Evolutionary conservation across 2,329 filamentous ascomycete species (phyloP).

Genomic region (Colletotrichum sojae): DNA sequence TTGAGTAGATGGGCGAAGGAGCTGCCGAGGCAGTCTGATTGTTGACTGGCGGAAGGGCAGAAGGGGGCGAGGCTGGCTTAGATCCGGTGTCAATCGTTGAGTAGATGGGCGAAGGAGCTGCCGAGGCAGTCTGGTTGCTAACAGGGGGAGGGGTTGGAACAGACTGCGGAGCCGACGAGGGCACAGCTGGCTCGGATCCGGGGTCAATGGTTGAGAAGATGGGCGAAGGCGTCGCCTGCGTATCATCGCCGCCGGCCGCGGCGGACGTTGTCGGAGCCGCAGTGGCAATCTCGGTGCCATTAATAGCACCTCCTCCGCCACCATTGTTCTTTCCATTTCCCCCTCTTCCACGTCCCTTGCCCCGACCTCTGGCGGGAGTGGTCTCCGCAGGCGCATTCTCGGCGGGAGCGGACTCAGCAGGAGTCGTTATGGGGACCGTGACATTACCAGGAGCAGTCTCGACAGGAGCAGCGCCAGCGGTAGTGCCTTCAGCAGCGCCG

Average conservation of each 20-base stretch:
- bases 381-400: background rate
- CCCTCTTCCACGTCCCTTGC: background rate
- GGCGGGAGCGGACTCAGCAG: background rate
- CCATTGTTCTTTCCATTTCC: background rate
- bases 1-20: conserved; percentile 14
- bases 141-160: background rate
- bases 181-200: background rate
- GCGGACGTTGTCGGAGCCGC: background rate
- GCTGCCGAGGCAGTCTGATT: background rate
- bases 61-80: background rate
- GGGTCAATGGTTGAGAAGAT: conserved; percentile 20
- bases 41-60: background rate
- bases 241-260: background rate
- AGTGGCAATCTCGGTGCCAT: background rate
- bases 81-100: background rate
- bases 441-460: background rate
- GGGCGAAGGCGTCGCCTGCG: conserved; percentile 4
- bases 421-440: background rate
- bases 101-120: conserved; percentile 7
- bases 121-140: background rate
- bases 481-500: background rate
- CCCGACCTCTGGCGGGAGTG: background rate
- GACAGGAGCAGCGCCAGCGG: background rate
- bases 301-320: background rate
- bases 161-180: background rate